Evolutionary conservation across 352 stramenopile genomes (phyloP).

Genomic region (Phytophthora litchii): DNA sequence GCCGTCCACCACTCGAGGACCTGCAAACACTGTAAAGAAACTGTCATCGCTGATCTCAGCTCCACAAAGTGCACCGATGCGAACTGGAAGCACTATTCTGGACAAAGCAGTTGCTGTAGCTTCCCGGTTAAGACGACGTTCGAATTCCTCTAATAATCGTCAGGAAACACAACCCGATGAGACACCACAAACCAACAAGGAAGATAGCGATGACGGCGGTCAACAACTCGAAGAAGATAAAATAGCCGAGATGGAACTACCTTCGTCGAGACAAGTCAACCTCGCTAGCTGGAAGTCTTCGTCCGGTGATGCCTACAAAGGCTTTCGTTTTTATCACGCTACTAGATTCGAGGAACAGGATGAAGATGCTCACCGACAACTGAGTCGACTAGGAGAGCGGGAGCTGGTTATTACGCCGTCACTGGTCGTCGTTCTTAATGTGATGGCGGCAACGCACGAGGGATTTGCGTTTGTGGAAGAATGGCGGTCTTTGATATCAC

Average conservation of each 20-base stretch:
- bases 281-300: conserved; percentile 55
- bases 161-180: conserved; percentile 27
- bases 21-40: conserved; percentile 15
- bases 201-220: conserved; percentile 14
- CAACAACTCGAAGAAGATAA: conserved; percentile 17
- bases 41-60: conserved; percentile 7
- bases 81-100: conserved; percentile 73
- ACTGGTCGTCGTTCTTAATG: conserved; percentile 52
- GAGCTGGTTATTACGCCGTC: conserved; percentile 74
- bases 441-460: conserved; percentile 46
- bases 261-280: conserved; percentile 39
- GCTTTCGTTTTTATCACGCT: conserved; percentile 55
- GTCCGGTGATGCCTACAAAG: conserved; percentile 35
- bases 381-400: conserved; percentile 55
- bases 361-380: conserved; percentile 14
- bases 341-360: conserved; percentile 44
- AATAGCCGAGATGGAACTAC: conserved; percentile 19
- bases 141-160: conserved; percentile 41
- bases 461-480: conserved; percentile 67
- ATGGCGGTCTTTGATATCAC: conserved; percentile 51
- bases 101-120: conserved; percentile 76
- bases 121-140: conserved; percentile 47
- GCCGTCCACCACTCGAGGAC: neutral
- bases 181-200: conserved; percentile 10
- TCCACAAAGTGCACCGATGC: conserved; percentile 34